Evolutionary conservation across 805 yeast species (phyloP).

Genomic region (Wickerhamiella shivajii): DNA sequence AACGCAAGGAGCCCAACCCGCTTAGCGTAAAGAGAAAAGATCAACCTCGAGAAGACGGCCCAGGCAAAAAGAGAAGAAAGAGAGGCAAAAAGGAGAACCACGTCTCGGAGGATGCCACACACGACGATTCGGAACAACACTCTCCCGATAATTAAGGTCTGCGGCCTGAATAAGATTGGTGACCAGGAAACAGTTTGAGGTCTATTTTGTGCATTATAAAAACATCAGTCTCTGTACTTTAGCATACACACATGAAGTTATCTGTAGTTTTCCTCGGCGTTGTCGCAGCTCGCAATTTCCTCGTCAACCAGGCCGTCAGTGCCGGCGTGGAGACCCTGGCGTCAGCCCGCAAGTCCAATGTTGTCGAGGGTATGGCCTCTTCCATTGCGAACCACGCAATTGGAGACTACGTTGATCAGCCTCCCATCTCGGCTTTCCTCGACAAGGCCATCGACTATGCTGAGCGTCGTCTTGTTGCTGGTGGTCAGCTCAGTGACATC

Average conservation of each 20-base stretch:
- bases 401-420: slow-evolving; percentile 4
- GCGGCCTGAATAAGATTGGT: background rate
- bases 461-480: slow-evolving; percentile 3
- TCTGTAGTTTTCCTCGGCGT: background rate
- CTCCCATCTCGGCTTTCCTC: slow-evolving; percentile 5
- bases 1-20: slow-evolving; percentile 66
- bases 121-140: background rate
- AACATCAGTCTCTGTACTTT: background rate
- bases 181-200: too few relatives aligned
- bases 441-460: background rate
- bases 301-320: slow-evolving; percentile 2
- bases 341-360: background rate
- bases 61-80: slow-evolving; percentile 14
- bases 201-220: too few relatives aligned
- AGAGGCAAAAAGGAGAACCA: slow-evolving; percentile 13
- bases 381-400: slow-evolving; percentile 1
- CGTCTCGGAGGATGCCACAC: background rate
- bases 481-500: background rate
- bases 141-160: background rate
- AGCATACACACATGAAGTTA: background rate
- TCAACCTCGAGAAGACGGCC: slow-evolving; percentile 17
- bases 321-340: slow-evolving; percentile 1
- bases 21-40: slow-evolving; percentile 72
- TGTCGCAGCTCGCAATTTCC: slow-evolving; percentile 5
- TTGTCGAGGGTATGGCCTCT: background rate